These are phyloP conservation scores for Tulasnella sp. DNA, from an alignment of 768 basidiomycete species.

Conservation along the genomic window DNA sequence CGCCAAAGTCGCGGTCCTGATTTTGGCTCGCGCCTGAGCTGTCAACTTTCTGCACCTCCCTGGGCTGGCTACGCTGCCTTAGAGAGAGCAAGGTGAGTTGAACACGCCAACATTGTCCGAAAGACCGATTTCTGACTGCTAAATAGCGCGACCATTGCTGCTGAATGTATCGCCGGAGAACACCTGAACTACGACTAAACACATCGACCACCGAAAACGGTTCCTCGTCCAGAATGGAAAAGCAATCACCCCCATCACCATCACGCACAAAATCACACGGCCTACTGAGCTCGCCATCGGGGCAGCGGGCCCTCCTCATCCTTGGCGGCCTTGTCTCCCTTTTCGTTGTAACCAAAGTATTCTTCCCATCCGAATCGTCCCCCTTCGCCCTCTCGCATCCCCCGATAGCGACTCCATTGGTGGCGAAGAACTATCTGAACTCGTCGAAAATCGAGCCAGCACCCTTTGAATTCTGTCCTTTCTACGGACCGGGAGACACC, in stretches of 20 bases:
- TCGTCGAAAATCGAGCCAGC: slow-evolving; percentile 49
- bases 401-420: slow-evolving; percentile 31
- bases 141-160: not conserved
- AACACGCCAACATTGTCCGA: no score
- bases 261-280: slow-evolving; percentile 17
- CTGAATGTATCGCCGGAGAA: slow-evolving; percentile 23
- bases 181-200: slow-evolving; percentile 20
- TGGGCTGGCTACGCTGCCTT: no score
- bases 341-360: slow-evolving; percentile 20
- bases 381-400: not conserved
- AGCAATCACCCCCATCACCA: slow-evolving; percentile 4
- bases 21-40: no score
- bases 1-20: no score
- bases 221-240: not conserved
- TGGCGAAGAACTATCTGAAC: slow-evolving; percentile 81
- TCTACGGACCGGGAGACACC: slow-evolving; percentile 76
- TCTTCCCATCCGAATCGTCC: slow-evolving; percentile 8
- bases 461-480: slow-evolving; percentile 91
- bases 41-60: no score
- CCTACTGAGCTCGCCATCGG: slow-evolving; percentile 11
- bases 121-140: not conserved
- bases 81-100: no score
- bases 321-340: slow-evolving; percentile 19
- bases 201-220: not conserved
- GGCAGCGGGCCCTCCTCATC: slow-evolving; percentile 15